Evolutionary conservation across 2,329 filamentous ascomycete species (phyloP).

Genomic region (Trichoderma koningii): DNA sequence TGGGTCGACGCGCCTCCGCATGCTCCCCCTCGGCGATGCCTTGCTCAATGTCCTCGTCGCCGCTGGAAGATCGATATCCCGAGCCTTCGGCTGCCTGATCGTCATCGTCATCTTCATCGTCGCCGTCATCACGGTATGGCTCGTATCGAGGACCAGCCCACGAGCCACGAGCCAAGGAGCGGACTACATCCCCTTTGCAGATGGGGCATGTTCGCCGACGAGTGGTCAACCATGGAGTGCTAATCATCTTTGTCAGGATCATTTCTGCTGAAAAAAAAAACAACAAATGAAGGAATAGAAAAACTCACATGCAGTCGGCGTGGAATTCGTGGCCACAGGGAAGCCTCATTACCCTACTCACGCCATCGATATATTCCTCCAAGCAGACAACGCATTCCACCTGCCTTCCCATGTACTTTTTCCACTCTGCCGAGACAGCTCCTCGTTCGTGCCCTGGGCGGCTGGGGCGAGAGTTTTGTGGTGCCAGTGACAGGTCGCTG

Average conservation of each 20-base stretch:
- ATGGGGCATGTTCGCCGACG: constrained; percentile 96
- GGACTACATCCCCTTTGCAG: constrained; percentile 95
- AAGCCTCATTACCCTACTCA: constrained; percentile 93
- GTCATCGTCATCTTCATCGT: constrained; percentile 41
- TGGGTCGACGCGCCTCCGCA: constrained; percentile 30
- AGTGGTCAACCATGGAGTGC: constrained; percentile 95
- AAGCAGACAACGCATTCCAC: constrained; percentile 95
- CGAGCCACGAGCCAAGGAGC: constrained; percentile 59
- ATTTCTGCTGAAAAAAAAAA: constrained; percentile 30
- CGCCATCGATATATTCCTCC: constrained; percentile 93
- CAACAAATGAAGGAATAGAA: background rate
- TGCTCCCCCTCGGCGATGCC: constrained; percentile 39
- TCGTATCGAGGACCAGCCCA: constrained; percentile 56
- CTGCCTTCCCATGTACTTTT: constrained; percentile 66
- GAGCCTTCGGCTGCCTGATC: constrained; percentile 44
- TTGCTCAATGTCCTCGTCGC: constrained; percentile 48
- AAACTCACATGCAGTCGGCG: constrained; percentile 92
- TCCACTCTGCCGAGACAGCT: constrained; percentile 56
- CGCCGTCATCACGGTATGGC: constrained; percentile 56
- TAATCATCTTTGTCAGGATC: constrained; percentile 41
- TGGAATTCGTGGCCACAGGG: constrained; percentile 98
- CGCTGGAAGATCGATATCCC: constrained; percentile 37
- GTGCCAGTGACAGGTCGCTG: constrained; percentile 43
- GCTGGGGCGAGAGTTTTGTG: constrained; percentile 37
- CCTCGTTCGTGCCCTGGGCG: constrained; percentile 52